phyloP scores from a whole-genome alignment of 2,329 filamentous ascomycete species.

The Ophiostoma sp. region DNA sequence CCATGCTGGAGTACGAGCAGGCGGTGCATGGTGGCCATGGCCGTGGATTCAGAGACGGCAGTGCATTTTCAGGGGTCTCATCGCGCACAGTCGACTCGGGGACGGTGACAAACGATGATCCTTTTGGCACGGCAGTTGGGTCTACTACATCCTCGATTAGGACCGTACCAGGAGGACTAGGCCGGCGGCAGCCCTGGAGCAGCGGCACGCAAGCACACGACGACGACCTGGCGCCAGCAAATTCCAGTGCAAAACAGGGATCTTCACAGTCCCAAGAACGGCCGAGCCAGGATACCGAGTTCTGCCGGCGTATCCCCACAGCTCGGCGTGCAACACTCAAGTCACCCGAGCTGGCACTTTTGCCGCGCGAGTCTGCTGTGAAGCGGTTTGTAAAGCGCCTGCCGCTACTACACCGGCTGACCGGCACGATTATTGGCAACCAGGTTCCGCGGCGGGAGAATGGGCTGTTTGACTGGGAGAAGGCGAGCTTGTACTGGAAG shows the following conservation, averaged over 20 bases:
- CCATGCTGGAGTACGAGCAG: slow-evolving; percentile 23
- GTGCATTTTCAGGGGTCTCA: slow-evolving; percentile 38
- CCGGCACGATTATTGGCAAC: slow-evolving; percentile 66
- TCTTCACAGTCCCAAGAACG: neutral
- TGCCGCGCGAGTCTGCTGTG: slow-evolving; percentile 60
- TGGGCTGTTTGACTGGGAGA: slow-evolving; percentile 71
- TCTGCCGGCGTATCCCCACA: slow-evolving; percentile 59
- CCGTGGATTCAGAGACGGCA: slow-evolving; percentile 31
- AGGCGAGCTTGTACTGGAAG: slow-evolving; percentile 62
- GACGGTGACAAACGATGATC: slow-evolving; percentile 43
- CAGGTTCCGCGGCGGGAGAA: slow-evolving; percentile 66
- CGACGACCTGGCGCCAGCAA: neutral
- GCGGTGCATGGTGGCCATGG: slow-evolving; percentile 29
- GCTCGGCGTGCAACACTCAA: slow-evolving; percentile 61
- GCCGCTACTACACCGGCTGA: slow-evolving; percentile 67
- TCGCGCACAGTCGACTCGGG: slow-evolving; percentile 54
- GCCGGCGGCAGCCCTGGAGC: slow-evolving; percentile 14
- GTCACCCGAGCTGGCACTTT: slow-evolving; percentile 63
- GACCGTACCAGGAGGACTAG: slow-evolving; percentile 23
- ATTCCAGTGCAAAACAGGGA: neutral
- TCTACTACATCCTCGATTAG: slow-evolving; percentile 9
- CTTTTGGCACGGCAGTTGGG: slow-evolving; percentile 12
- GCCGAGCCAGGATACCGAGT: slow-evolving; percentile 32
- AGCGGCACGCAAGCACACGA: neutral
- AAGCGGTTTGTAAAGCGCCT: slow-evolving; percentile 61